Base-by-base conservation (phyloP, 2,329 filamentous ascomycete genomes). In the Colletotrichum ledebouriae region DNA sequence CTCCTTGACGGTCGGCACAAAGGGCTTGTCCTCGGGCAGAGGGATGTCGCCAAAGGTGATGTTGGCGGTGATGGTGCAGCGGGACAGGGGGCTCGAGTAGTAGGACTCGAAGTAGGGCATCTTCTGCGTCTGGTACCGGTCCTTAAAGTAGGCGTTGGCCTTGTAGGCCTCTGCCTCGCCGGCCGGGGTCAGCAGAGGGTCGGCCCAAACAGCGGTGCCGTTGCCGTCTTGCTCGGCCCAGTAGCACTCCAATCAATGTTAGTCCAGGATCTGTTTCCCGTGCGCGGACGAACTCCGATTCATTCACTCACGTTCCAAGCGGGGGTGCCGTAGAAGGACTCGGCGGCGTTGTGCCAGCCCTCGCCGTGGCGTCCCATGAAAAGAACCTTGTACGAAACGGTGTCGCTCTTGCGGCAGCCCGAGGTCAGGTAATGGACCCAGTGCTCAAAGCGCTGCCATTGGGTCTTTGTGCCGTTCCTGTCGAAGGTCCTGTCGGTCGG, bases 301-400 rank as follows among this genome's bases (percentile, higher is more conserved):
- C 17, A 11, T 0, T 25, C 15, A 79, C 86, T 73, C 76, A 87
- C 87, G 75, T 92, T 90, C 90, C 90, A 92, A 3, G 87, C 87
- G 1, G 87, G 85, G 0, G 89, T 92, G 53, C 90, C 90, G 72
- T 91, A 92, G 75, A 83, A 90, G 33, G 82, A 81, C 77, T 92
- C 88, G 13, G 90, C 90, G 6, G 83, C 83, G 71, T 89, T 89
- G 71, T 89, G 86, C 72, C 81, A 87, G 12, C 91, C 91, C 77
- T 93, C 86, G 22, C 91, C 91, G 74, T 93, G 91, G 44, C 91
- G 87, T 3, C 87, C 90, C 76, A 92, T 82, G 77, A 90, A 90
- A 34, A 93, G 75, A 10, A 94, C 82, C 73, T 91, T 90, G 80
- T 92, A 93, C 34, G 83, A 79, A 13, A 85, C 83, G 56, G 81